Percentiles rank a stretch among this genome's conserved stretches.
phyloP scores from a whole-genome alignment of 768 basidiomycete species.

The Naganishia friedmannii region DNA sequence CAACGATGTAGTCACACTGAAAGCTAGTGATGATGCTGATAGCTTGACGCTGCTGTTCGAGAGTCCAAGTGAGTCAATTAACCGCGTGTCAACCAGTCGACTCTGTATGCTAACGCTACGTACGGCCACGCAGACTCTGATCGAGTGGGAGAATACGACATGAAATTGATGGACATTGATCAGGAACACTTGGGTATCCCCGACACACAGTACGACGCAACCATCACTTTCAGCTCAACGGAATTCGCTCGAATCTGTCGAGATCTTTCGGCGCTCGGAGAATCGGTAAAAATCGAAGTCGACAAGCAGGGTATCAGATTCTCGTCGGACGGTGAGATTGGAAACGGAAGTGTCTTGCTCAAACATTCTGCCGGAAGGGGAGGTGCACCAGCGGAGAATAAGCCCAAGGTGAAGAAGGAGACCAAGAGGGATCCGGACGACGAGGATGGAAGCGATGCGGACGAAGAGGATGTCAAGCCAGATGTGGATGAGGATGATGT shows the following conservation, averaged over 20 bases:
- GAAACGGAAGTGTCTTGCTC: conserved; percentile 80
- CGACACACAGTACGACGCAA: conserved; percentile 94
- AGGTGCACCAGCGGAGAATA: conserved; percentile 32
- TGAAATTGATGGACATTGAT: conserved; percentile 99
- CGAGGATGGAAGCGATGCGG: conserved; percentile 44
- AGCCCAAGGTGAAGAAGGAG: conserved; percentile 53
- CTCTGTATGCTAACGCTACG: neutral
- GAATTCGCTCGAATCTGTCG: conserved; percentile 92
- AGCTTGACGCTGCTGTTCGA: conserved; percentile 84
- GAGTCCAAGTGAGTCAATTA: conserved; percentile 66
- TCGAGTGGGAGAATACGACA: conserved; percentile 93
- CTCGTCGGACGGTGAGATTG: conserved; percentile 86
- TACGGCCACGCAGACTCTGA: conserved; percentile 65
- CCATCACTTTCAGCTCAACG: conserved; percentile 74
- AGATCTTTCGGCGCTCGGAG: conserved; percentile 83
- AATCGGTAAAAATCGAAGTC: conserved; percentile 92
- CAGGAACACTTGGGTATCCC: conserved; percentile 91
- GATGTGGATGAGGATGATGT: conserved; percentile 50
- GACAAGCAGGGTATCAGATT: conserved; percentile 94
- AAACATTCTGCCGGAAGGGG: conserved; percentile 59
- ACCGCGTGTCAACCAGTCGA: neutral
- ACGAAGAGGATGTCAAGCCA: conserved; percentile 57
- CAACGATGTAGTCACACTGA: conserved; percentile 85
- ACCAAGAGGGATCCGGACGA: conserved; percentile 39
- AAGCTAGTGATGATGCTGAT: conserved; percentile 87